Conservation (phyloP, 345 rosid genomes). For the Arabis alpina region DNA sequence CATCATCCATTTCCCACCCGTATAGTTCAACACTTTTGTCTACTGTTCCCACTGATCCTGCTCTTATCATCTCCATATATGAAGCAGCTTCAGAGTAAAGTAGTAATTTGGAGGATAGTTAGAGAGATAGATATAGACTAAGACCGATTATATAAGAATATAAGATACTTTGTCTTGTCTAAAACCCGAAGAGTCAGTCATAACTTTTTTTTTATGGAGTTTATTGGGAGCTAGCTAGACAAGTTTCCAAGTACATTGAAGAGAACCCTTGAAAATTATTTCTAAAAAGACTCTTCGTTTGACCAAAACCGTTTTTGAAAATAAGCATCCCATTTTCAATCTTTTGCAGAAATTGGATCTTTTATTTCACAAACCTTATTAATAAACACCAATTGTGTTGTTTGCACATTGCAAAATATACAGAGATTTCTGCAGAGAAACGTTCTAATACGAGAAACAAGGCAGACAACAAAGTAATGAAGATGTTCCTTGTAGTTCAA, state of each 20-base stretch:
- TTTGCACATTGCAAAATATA: slow-evolving; percentile 31
- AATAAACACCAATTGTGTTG: slow-evolving; percentile 14
- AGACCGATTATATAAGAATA: slow-evolving; percentile 1
- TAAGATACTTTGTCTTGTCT: background rate
- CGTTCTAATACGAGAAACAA: slow-evolving; percentile 14
- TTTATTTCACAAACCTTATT: slow-evolving; percentile 11
- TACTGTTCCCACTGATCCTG: background rate
- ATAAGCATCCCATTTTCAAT: too few relatives aligned
- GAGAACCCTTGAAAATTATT: background rate
- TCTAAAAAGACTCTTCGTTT: background rate
- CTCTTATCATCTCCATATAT: background rate
- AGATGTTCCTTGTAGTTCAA: slow-evolving; percentile 27
- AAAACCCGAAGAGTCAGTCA: slow-evolving; percentile 1
- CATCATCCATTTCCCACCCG: too few relatives aligned
- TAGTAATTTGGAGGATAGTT: background rate
- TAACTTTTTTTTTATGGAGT: slow-evolving; percentile 9
- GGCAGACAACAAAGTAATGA: slow-evolving; percentile 7
- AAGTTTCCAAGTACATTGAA: slow-evolving; percentile 6
- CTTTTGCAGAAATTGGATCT: background rate
- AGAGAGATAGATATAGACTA: background rate
- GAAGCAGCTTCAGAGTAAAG: background rate
- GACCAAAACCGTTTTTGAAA: background rate
- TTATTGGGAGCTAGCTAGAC: slow-evolving; percentile 39
- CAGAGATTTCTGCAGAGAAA: slow-evolving; percentile 13
- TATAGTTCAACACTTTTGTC: too few relatives aligned